Percentiles rank a stretch among this genome's conserved stretches.
Conservation (phyloP, 352 stramenopile species). For the Pythium vanterpoolii region DNA sequence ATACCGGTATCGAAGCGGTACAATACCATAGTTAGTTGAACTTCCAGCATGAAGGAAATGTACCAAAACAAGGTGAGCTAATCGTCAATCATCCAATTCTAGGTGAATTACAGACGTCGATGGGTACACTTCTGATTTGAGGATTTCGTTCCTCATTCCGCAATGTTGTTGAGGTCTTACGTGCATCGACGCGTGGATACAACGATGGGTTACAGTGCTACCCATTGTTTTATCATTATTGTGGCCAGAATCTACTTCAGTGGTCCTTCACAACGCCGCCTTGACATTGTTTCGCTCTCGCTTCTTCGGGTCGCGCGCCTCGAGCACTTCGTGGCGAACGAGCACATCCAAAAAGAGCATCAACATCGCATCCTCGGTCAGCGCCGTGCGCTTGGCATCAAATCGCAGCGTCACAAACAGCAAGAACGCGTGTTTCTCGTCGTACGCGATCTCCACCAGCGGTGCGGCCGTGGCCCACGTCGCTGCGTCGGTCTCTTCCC, state of each 20-base stretch:
- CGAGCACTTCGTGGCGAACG: constrained; percentile 22
- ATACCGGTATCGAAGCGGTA: too few relatives aligned
- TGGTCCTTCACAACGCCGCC: background rate
- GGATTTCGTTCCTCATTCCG: too few relatives aligned
- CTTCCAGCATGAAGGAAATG: too few relatives aligned
- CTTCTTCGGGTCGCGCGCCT: constrained; percentile 19
- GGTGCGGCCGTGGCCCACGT: constrained; percentile 86
- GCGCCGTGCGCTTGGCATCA: constrained; percentile 33
- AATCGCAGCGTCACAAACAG: constrained; percentile 57
- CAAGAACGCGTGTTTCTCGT: constrained; percentile 61
- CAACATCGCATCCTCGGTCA: constrained; percentile 44
- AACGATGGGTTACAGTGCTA: too few relatives aligned
- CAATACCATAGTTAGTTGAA: too few relatives aligned
- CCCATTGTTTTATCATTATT: too few relatives aligned
- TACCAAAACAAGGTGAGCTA: constrained; percentile 15
- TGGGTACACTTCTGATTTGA: background rate
- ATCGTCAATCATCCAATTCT: background rate
- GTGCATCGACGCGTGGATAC: too few relatives aligned
- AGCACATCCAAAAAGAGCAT: constrained; percentile 44
- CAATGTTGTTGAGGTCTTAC: too few relatives aligned
- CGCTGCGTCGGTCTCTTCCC: constrained; percentile 79
- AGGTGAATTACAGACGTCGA: background rate
- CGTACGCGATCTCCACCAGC: constrained; percentile 68
- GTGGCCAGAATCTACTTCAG: too few relatives aligned
- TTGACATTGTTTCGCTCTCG: constrained; percentile 1